Conservation (phyloP, 805 yeast species). For the Lipomyces yamadae region DNA sequence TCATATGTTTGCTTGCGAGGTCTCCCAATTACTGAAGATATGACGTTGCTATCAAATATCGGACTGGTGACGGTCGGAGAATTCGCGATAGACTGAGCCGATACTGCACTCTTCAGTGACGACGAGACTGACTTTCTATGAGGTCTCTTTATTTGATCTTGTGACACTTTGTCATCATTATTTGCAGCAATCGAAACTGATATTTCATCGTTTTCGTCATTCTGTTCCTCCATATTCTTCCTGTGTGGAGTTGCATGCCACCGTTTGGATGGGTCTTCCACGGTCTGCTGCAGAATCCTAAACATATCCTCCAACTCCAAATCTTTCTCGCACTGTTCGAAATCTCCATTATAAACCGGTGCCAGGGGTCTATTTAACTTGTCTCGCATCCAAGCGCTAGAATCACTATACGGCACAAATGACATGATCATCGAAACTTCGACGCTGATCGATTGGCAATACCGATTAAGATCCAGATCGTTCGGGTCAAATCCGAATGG, state of each 20-base stretch:
- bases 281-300: constrained; percentile 29
- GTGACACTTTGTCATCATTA: background rate
- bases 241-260: constrained; percentile 3
- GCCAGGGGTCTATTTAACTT: constrained; percentile 29
- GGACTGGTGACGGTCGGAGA: constrained; percentile 6
- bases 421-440: constrained; percentile 36
- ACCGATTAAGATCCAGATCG: constrained; percentile 35
- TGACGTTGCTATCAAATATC: constrained; percentile 1
- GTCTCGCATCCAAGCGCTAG: constrained; percentile 31
- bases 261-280: constrained; percentile 35
- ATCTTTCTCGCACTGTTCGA: constrained; percentile 15
- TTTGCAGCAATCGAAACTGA: background rate
- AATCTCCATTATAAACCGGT: constrained; percentile 32
- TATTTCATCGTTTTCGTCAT: background rate
- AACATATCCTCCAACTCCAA: constrained; percentile 26
- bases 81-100: background rate
- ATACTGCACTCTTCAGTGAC: background rate
- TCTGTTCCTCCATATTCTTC: background rate
- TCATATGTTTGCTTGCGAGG: background rate
- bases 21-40: background rate
- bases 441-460: constrained; percentile 34
- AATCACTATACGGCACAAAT: constrained; percentile 23
- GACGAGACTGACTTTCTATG: constrained; percentile 5
- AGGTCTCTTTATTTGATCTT: background rate
- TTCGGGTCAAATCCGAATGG: constrained; percentile 38